Base-by-base conservation (phyloP, 129 eudicot species). In the Ambrosia artemisiifolia region DNA sequence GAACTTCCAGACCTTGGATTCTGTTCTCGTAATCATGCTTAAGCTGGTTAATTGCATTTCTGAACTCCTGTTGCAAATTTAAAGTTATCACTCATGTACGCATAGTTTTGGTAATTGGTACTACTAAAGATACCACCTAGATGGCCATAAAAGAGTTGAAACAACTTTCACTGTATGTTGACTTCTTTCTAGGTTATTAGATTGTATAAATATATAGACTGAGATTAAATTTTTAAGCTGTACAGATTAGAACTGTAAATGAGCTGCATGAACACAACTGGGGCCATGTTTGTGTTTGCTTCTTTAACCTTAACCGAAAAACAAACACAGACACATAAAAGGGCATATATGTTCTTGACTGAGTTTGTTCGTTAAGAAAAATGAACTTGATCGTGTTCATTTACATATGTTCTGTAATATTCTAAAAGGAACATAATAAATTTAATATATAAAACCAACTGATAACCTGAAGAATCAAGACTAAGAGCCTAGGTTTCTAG, bases 1-100 rank as follows among this genome's bases (percentile, higher is more conserved):
- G 87, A 75, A 63, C 64, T 62, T 85, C 91, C 78, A 85, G 61
- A 60, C 65, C 81, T 18, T 69, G 63, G 67, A 74, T 78, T 60
- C 65, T 77, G 75, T 69, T 70, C 38, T 77, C 83, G 10, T 77
- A 47, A 33, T 83, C 91, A 79, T 79, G 74, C 73, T 77, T 84
- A 61, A 83, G 76, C 71, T 19, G 49, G 79, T 74, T 85, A 38
- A 79, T 63, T 32, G 78, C 80, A 60, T 63, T 83, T 83, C 78
- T 63, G 49, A 81, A 63, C 66, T 86, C 91, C 89, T 86, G 83
- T 38, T 72, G 63, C 66, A 56, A 59, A 50, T 70, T 70, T 60
- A 54, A 48, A 51, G 65, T 35, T 14, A 40, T 66, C 36, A 68
- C 20, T 7, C 32, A 44, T 14, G 11, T 63, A 65, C 32, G 63